phyloP scores from a whole-genome alignment of 1,284 basidiomycete genomes.

The Marasmius fiardii region DNA sequence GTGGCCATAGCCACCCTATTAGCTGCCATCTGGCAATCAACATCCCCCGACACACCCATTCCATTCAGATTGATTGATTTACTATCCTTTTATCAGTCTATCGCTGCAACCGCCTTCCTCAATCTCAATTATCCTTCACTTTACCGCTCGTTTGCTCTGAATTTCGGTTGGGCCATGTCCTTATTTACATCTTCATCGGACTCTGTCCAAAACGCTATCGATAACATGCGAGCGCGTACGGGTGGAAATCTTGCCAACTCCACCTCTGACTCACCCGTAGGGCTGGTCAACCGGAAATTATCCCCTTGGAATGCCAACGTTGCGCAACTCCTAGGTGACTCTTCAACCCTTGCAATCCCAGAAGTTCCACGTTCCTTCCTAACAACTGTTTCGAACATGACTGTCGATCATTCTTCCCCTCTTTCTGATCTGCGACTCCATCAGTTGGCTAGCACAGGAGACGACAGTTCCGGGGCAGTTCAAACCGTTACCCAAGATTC shows the following conservation, averaged over 20 bases:
- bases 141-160: slow-evolving; percentile 77
- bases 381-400: neutral
- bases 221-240: slow-evolving; percentile 76
- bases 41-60: slow-evolving; percentile 42
- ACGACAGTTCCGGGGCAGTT: slow-evolving; percentile 37
- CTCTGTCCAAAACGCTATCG: slow-evolving; percentile 75
- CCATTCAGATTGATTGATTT: slow-evolving; percentile 77
- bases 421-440: slow-evolving; percentile 12
- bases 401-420: slow-evolving; percentile 5
- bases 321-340: slow-evolving; percentile 11
- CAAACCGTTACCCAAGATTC: slow-evolving; percentile 66
- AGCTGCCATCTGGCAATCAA: slow-evolving; percentile 66
- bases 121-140: slow-evolving; percentile 85
- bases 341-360: neutral
- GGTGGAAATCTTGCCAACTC: slow-evolving; percentile 72
- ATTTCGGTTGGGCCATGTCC: slow-evolving; percentile 89
- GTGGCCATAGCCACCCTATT: slow-evolving; percentile 69
- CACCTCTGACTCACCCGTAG: slow-evolving; percentile 53
- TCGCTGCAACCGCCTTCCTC: slow-evolving; percentile 75
- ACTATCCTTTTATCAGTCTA: slow-evolving; percentile 78
- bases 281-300: slow-evolving; percentile 73
- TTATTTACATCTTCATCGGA: slow-evolving; percentile 62
- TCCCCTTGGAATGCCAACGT: slow-evolving; percentile 67
- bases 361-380: slow-evolving; percentile 6
- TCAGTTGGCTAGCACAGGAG: slow-evolving; percentile 15